Base-by-base conservation (phyloP, 179 eudicot species). In the Dionaea muscipula region DNA sequence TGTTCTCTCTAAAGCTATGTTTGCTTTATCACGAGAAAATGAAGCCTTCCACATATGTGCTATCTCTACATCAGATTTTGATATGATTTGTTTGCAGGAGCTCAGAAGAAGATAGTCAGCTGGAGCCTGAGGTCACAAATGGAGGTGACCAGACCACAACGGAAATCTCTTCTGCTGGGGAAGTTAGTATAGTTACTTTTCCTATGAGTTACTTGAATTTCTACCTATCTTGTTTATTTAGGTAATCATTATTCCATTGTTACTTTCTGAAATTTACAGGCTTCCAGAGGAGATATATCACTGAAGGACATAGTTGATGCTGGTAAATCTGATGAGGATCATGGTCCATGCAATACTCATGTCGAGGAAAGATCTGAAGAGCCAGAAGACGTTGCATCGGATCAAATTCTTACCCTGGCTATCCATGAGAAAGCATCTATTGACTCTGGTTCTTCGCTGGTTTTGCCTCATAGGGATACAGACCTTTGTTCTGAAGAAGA, bases 321-420 rank as follows among this genome's bases (percentile, higher is more conserved):
- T 22, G 74, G 51, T 64, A 61, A 66, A 56, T 72, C 77, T 59
- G 61, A 51, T 37, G 70, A 66, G 59, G 77, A 70, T 51, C 65
- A 59, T 56, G 70, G 41, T 69, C 60, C 72, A 19, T 70, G 59
- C 66, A 51, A 64, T 60, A 59, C 57, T 51, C 40, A 46, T 68
- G 66, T 62, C 25, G 83, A 77, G 47, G 87, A 69, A 61, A 69
- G 55, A 56, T 54, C 56, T 22, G 82, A 75, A 71, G 57, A 37
- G 35, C 35, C 60, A 55, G 75, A 66, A 43, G 72, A 78, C 56
- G 22, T 50, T 27, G 49, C 68, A 25, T 51, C 88, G 33, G 95
- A 88, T 64, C 81, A 81, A 75, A 82, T 76, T 71, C 86, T 72
- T 26, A 85, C 94, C 26, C 72, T 78, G 36, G 75, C 80, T 33